Base-by-base conservation (phyloP, 2,329 filamentous ascomycete species). In the Amesomyces nigricolor region DNA sequence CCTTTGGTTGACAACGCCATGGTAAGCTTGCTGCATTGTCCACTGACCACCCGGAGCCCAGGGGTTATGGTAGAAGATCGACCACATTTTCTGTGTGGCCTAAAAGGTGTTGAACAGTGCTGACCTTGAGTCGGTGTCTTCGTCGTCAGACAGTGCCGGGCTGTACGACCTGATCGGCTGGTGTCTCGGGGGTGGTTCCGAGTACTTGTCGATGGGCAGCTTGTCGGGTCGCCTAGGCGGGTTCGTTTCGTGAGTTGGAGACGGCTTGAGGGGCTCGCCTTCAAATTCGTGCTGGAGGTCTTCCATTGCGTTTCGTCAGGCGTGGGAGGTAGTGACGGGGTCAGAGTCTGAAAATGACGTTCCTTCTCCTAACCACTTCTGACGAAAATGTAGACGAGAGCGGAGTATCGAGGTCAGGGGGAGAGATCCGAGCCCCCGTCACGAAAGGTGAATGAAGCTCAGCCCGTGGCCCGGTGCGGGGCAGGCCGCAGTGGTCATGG, bases 221-320 rank as follows among this genome's bases (percentile, higher is more conserved):
- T 61, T 60, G 0, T 54, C 59, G 6, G 57, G 59, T 14, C 55
- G 54, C 40, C 39, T 49, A 3, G 56, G 58, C 3, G 55, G 55
- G 17, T 29, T 51, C 38, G 14, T 19, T 17, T 58, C 57, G 9
- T 53, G 22, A 10, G 26, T 29, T 14, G 47, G 45, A 4, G 35
- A 10, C 43, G 37, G 11, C 29, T 46, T 49, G 3, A 35, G 11
- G 1, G 52, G 30, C 32, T 56, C 55, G 29, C 37, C 49, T 11
- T 51, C 40, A 32, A 54, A 56, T 11, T 40, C 59, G 13, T 19
- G 47, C 51, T 42, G 56, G 51, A 58, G 26, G n/a, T 58, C 57
- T 29, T 62, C 58, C 63, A 64, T 64, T 35, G 29, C 26, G 30
- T 29, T 19, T 19, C 8, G 32, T 9, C 14, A 17, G 16, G 32